These are phyloP conservation scores for Auriscalpium microsporum DNA, from an alignment of 768 basidiomycete genomes.

Conservation along the genomic window DNA sequence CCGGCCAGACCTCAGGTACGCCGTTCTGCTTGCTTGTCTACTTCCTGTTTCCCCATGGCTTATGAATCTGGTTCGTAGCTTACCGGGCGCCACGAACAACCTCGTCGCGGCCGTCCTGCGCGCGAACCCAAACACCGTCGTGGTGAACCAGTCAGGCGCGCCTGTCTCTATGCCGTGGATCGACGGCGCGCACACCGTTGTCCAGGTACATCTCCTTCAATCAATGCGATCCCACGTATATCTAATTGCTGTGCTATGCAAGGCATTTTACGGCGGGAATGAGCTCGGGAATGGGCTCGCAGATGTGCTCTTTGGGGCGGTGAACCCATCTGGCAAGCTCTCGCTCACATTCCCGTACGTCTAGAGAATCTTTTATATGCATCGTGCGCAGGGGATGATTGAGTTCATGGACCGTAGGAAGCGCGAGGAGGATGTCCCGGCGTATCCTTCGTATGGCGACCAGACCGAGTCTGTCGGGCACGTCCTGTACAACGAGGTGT, in stretches of 20 bases:
- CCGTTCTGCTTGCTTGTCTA: not conserved
- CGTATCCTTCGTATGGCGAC: constrained; percentile 36
- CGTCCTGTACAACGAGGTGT: constrained; percentile 38
- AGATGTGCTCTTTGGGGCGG: constrained; percentile 51
- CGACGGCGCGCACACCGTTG: constrained; percentile 26
- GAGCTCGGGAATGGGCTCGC: constrained; percentile 50
- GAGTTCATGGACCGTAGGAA: constrained; percentile 20
- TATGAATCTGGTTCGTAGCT: constrained; percentile 19
- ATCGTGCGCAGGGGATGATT: not conserved
- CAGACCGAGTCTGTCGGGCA: constrained; percentile 37
- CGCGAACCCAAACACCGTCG: constrained; percentile 46
- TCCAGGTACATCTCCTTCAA: constrained; percentile 27
- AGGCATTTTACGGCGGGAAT: constrained; percentile 49
- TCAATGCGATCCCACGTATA: not conserved
- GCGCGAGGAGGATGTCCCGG: constrained; percentile 44
- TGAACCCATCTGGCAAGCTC: constrained; percentile 51
- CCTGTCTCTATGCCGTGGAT: constrained; percentile 51
- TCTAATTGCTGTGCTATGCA: not conserved
- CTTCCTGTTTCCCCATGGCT: not conserved
- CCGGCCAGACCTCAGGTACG: constrained; percentile 36
- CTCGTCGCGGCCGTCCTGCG: constrained; percentile 40
- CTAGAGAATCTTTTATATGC: not conserved
- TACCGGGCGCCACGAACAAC: constrained; percentile 43
- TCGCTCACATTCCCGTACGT: constrained; percentile 46
- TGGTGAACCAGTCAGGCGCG: constrained; percentile 50